Evolutionary conservation across 768 basidiomycete genomes (phyloP).

Genomic region (Tulasnella sp.): DNA sequence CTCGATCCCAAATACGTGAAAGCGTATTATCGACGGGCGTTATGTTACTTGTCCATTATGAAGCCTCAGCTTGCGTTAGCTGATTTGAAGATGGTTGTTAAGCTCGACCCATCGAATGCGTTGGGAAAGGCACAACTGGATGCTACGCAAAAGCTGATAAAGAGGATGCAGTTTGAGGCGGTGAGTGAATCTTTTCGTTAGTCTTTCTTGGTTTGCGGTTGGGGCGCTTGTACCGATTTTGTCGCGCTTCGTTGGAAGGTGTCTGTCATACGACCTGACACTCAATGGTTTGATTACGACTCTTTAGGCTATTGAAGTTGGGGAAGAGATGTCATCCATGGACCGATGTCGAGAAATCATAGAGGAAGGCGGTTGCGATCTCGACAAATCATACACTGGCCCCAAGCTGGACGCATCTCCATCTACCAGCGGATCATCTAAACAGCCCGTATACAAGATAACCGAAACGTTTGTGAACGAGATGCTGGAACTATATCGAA

Average conservation of each 20-base stretch:
- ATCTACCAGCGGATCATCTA: slow-evolving; percentile 32
- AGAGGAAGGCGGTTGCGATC: slow-evolving; percentile 65
- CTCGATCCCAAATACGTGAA: slow-evolving; percentile 85
- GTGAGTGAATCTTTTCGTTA: slow-evolving; percentile 29
- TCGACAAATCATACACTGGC: slow-evolving; percentile 62
- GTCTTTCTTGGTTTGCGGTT: too few relatives aligned
- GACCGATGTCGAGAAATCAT: slow-evolving; percentile 70
- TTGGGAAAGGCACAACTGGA: slow-evolving; percentile 66
- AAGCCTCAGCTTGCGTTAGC: slow-evolving; percentile 74
- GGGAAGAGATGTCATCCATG: slow-evolving; percentile 73
- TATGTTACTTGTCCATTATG: slow-evolving; percentile 80
- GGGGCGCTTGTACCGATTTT: too few relatives aligned
- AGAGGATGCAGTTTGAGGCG: slow-evolving; percentile 88
- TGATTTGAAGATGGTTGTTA: slow-evolving; percentile 77
- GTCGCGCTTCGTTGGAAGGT: too few relatives aligned
- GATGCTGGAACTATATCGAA: slow-evolving; percentile 90
- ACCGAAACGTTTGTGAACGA: slow-evolving; percentile 63
- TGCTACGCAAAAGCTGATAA: slow-evolving; percentile 81
- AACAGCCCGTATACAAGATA: slow-evolving; percentile 51
- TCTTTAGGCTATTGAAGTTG: slow-evolving; percentile 74
- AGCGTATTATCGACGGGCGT: slow-evolving; percentile 79
- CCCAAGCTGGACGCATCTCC: slow-evolving; percentile 44
- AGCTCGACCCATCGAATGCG: slow-evolving; percentile 77
- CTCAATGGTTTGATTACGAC: neutral
- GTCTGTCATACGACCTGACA: neutral